Evolutionary conservation across 768 basidiomycete species (phyloP), one percentile per base, ranked within the genome.

Genomic region (Pleurotus cornucopiae): DNA sequence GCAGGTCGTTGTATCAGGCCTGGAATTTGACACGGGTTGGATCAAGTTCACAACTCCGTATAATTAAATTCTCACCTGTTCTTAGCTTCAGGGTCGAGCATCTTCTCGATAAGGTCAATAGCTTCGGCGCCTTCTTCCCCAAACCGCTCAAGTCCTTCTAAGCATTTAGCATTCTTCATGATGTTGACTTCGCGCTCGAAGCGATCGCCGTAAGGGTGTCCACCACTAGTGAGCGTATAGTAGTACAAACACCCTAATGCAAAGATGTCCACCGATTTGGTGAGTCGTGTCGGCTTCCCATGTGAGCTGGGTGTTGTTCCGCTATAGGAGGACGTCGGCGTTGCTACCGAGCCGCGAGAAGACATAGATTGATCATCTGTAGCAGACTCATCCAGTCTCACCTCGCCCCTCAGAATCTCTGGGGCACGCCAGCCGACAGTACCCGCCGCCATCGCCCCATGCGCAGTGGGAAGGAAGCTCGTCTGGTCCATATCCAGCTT

Each of bases 361-460:
- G 81, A 84, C 57, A 84, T 76, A 11, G 86, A 86, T 57, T 81
- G 75, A 52, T 89, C 86, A 57, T 85, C 85, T 4, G 73, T 72
- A 16, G 81, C 71, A 26, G 77, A 64, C 49, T 95, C 94, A 63
- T 97, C 91, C 57, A 98, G 76, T 68, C 91, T 91, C 56, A 99
- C 96, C 54, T 97, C 93, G 2, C 96, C 96, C 20, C 91, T 78
- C 45, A 99, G 72, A 60, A 98, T 94, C 73, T 99, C 97, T 0
- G 97, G 97, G 0, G 97, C 97, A 4, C 97, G 84, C 93, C 97
- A 99, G 1, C 97, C 97, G 16, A 95, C 88, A 0, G 95, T 96
- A 12, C 97, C 97, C 7, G 91, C 94, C 18, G 83, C 91, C 74
- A 91, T 84, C 30, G 88, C 83, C 5, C 96, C 93, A 64, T 95